Evolutionary conservation across 331 rosid species (phyloP), one percentile per base, ranked within the genome.

Genomic region (Spiraea crenata): DNA sequence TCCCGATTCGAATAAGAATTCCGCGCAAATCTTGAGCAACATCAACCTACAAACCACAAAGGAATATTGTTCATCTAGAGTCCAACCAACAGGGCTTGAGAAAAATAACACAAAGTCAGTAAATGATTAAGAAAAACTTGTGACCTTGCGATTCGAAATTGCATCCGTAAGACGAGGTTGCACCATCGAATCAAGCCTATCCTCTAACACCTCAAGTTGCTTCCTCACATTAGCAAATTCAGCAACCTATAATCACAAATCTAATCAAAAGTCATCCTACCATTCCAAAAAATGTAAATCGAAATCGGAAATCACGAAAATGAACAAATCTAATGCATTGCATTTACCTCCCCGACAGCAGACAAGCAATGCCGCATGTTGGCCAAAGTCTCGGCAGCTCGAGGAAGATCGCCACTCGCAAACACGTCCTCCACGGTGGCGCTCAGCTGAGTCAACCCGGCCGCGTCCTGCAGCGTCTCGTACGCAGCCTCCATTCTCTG

Each of bases 401-500:
- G 91, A 60, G 99, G 97, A 60, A 95, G 97, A 89, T 95, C 96
- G 31, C 99, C 99, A 65, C 95, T 95, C 74, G 99, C 92, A 57
- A 95, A 95, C 14, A 95, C 99, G 71, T 95, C 99, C 85, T 95
- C 99, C 70, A 91, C 99, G 0, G 97, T 91, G 25, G 95, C 82
- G 74, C 99, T 95, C 78, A 95, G 82, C 75, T 95, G 97, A 70
- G 99, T 90, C 85, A 95, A 82, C 66, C 99, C 99, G 76, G 99
- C 99, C 62, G 99, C 99, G 88, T 93, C 99, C 95, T 95, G 99
- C 70, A 86, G 79, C 5, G 99, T 95, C 67, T 86, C 93, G 69
- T 91, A 91, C 2, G 97, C 99, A 72, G 96, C 91, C 85, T 95
- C 99, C 99, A 95, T 95, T 55, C 99, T 89, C 86, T 95, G 99